Evolutionary conservation across 1,284 basidiomycete genomes (phyloP).

Genomic region (Testicularia cyperi): DNA sequence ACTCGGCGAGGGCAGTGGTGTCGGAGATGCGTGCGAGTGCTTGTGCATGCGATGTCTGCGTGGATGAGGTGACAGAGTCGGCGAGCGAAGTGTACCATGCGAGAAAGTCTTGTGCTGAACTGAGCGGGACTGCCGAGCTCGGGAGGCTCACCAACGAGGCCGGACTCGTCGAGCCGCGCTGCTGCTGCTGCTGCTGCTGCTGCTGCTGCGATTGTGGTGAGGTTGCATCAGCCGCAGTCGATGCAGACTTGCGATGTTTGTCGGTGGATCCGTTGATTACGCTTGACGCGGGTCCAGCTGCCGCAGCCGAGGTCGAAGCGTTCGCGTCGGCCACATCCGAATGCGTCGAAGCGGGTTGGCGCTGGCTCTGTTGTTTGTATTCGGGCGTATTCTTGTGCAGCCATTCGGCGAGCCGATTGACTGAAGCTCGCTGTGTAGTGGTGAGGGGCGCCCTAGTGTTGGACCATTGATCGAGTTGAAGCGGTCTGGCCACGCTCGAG

Average conservation of each 20-base stretch:
- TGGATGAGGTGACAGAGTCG: constrained; percentile 35
- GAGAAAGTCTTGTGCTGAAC: constrained; percentile 38
- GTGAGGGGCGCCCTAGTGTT: constrained; percentile 37
- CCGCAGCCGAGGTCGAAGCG: too few species aligned
- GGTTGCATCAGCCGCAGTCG: too few species aligned
- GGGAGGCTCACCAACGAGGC: constrained; percentile 15
- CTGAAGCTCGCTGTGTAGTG: constrained; percentile 30
- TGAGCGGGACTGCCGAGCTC: constrained; percentile 18
- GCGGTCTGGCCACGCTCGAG: constrained; percentile 19
- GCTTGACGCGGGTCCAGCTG: too few species aligned
- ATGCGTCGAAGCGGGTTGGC: too few species aligned
- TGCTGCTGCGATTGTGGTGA: too few species aligned
- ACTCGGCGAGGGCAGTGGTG: constrained; percentile 29
- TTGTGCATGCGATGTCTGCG: constrained; percentile 33
- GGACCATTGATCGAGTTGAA: constrained; percentile 47
- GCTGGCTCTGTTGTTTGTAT: constrained; percentile 5
- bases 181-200: constrained; percentile 11
- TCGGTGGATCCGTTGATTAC: too few species aligned
- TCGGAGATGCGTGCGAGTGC: constrained; percentile 26
- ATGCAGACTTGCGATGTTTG: too few species aligned
- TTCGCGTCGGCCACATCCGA: too few species aligned
- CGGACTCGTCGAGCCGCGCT: too few species aligned
- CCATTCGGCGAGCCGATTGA: constrained; percentile 46
- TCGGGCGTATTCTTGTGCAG: constrained; percentile 28
- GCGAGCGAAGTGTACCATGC: constrained; percentile 41